Conservation (phyloP, 1,284 basidiomycete genomes). For the Ceratobasidium theobromae region DNA sequence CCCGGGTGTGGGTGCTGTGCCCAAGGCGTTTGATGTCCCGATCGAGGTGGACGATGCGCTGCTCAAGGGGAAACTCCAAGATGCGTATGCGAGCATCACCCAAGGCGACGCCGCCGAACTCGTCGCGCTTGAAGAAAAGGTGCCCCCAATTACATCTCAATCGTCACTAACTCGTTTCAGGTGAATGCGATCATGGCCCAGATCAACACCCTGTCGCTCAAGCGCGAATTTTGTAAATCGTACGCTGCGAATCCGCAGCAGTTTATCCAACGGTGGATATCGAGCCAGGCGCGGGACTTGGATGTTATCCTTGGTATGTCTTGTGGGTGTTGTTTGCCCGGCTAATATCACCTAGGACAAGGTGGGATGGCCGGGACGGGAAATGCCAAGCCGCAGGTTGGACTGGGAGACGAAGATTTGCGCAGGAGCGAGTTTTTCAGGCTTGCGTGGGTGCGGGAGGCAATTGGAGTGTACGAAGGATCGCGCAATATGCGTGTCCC, state of each 20-base stretch:
- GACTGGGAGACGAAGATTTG: slow-evolving; percentile 70
- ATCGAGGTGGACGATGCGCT: slow-evolving; percentile 83
- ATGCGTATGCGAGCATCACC: slow-evolving; percentile 70
- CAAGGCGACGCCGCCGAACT: slow-evolving; percentile 70
- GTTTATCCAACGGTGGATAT: slow-evolving; percentile 89
- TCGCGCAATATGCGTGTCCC: slow-evolving; percentile 47
- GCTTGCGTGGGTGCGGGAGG: slow-evolving; percentile 84
- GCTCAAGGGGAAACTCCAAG: slow-evolving; percentile 73
- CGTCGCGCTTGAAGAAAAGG: slow-evolving; percentile 83
- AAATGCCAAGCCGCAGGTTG: slow-evolving; percentile 49
- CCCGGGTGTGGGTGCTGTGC: too few relatives aligned
- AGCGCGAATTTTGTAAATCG: slow-evolving; percentile 80
- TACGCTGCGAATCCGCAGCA: slow-evolving; percentile 79
- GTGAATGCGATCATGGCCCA: slow-evolving; percentile 78
- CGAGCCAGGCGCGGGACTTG: slow-evolving; percentile 87
- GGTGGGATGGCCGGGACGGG: slow-evolving; percentile 48
- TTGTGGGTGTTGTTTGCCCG: not conserved
- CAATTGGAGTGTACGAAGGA: slow-evolving; percentile 59
- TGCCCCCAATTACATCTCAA: slow-evolving; percentile 41
- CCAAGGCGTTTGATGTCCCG: slow-evolving; percentile 80
- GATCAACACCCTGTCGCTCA: slow-evolving; percentile 81
- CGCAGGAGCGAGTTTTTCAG: slow-evolving; percentile 86
- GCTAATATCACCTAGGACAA: not conserved
- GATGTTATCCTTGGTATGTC: slow-evolving; percentile 74
- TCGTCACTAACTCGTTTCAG: slow-evolving; percentile 45